Base-by-base conservation (phyloP, 108 stramenopile genomes). In the Cyclostephanos tholiformis region DNA sequence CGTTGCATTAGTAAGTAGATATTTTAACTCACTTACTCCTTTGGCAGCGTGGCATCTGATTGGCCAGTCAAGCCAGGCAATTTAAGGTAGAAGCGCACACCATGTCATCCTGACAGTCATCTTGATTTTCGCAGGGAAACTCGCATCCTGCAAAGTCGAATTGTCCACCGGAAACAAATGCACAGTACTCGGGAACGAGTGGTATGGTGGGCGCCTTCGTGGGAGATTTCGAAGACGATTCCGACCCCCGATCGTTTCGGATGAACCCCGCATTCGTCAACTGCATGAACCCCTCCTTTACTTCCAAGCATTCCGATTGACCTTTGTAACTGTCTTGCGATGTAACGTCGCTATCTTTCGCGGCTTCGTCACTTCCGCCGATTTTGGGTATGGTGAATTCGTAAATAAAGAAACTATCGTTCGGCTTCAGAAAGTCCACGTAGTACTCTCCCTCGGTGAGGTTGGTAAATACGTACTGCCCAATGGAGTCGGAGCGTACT, bases 251-350 rank as follows among this genome's bases (percentile, higher is more conserved):
- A 1, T 16, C 32, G 17, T 44, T 61, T 0, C 27, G 30, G 14
- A 58, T 53, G 27, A 53, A 80, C n/a, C 79, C 79, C 16, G 79
- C 79, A 65, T 80, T 80, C 19, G 48, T 64, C 27, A 63, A 67
- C 44, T 68, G 26, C 8, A 1, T 22, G 30, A 64, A 80, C 5
- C 35, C 61, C 6, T 61, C 36, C 26, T 50, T 51, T 23, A 80
- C 67, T 2, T 39, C 29, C 17, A 80, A 20, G 44, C 79, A 80
- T 4, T 22, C 35, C 35, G 63, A 60, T 38, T 43, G 58, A 7
- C 65, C 69, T 2, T 65, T 51, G 49, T 46, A 44, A 30, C 16
- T 38, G 29, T 38, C 41, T 27, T 44, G 12, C 2, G 26, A 11
- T 22, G 52, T 35, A 1, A 72, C 72, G 50, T 80, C 72, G 60